phyloP scores from a whole-genome alignment of 1,284 basidiomycete species.

The Ustilago bromivora region DNA sequence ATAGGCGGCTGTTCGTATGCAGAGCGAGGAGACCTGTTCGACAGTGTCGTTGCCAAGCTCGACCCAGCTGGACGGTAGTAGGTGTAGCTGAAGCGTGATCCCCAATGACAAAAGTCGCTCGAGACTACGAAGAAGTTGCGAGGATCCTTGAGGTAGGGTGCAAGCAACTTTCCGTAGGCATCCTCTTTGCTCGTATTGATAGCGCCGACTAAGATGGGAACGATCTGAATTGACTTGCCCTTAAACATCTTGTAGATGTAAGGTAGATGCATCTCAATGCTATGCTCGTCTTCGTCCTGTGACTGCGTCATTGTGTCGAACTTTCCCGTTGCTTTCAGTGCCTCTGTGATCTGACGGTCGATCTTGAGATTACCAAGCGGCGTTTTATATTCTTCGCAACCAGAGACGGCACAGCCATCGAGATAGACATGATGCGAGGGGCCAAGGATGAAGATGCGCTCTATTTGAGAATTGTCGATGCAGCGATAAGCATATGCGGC shows the following conservation, averaged over 20 bases:
- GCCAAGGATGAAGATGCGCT: conserved; percentile 91
- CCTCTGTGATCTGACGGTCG: conserved; percentile 78
- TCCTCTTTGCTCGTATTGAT: conserved; percentile 77
- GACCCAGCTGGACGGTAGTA: conserved; percentile 81
- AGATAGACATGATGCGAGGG: conserved; percentile 95
- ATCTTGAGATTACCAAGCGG: conserved; percentile 86
- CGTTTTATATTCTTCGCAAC: conserved; percentile 82
- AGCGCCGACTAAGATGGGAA: conserved; percentile 91
- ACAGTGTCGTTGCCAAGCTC: conserved; percentile 64
- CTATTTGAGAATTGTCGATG: conserved; percentile 83
- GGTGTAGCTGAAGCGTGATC: conserved; percentile 81
- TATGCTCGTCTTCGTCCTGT: conserved; percentile 94
- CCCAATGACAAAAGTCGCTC: conserved; percentile 99
- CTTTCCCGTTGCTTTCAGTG: conserved; percentile 77
- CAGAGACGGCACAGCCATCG: conserved; percentile 85
- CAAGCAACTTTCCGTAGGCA: conserved; percentile 79
- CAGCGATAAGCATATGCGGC: conserved; percentile 96
- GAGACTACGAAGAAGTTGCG: conserved; percentile 91
- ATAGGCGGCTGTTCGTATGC: conserved; percentile 48
- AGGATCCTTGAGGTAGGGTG: conserved; percentile 80
- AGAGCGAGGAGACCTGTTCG: conserved; percentile 8
- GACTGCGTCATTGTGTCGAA: conserved; percentile 79
- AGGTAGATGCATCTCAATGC: conserved; percentile 96
- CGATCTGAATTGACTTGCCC: conserved; percentile 82
- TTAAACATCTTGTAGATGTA: conserved; percentile 89